Evolutionary conservation across 179 eudicot genomes (phyloP).

Genomic region (Silene vulgaris): DNA sequence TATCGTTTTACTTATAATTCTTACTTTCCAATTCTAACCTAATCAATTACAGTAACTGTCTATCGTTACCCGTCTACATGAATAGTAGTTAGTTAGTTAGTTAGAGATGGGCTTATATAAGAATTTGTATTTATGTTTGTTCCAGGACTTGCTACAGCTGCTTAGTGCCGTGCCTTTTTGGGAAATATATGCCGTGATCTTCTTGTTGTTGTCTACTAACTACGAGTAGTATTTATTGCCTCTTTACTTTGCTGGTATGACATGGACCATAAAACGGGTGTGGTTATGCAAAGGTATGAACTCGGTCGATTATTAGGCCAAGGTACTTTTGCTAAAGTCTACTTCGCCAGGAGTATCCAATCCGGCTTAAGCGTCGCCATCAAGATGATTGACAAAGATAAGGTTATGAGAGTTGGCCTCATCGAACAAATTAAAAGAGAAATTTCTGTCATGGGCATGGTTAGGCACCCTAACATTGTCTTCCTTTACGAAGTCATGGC

Average conservation of each 20-base stretch:
- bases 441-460: constrained; percentile 31
- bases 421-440: constrained; percentile 35
- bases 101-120: too few relatives aligned
- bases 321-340: constrained; percentile 33
- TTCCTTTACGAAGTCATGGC: constrained; percentile 37
- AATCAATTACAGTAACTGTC: too few relatives aligned
- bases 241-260: too few relatives aligned
- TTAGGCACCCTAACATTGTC: constrained; percentile 29
- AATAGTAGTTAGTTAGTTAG: too few relatives aligned
- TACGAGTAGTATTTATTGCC: too few relatives aligned
- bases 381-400: constrained; percentile 31
- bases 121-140: too few relatives aligned
- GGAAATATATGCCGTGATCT: neutral
- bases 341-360: constrained; percentile 26
- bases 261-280: constrained; percentile 26
- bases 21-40: too few relatives aligned
- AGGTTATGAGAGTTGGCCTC: constrained; percentile 27
- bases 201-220: too few relatives aligned
- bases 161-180: neutral
- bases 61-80: too few relatives aligned
- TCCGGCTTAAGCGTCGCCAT: constrained; percentile 33
- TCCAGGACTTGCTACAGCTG: too few relatives aligned
- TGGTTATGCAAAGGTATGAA: constrained; percentile 29
- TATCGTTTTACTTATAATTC: too few relatives aligned
- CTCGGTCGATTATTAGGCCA: constrained; percentile 30